Evolutionary conservation across 2,329 filamentous ascomycete species (phyloP), one percentile per base, ranked within the genome.

Genomic region (Sclerotinia minor): DNA sequence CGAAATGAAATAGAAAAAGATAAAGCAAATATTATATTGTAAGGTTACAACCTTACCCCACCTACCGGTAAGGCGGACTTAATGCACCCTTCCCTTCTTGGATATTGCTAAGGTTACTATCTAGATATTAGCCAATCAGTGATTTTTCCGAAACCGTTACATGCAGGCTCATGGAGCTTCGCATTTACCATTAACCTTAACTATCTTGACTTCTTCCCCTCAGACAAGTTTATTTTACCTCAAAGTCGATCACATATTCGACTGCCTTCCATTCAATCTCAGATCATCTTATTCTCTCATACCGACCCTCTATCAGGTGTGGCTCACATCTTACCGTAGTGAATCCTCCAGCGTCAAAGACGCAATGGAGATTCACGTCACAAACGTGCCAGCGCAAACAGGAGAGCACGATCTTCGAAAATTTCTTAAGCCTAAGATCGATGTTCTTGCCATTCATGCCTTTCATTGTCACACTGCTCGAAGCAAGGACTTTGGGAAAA

Each of bases 341-440:
- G 21, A 49, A 2, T 29, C 41, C 38, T 57, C 24, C 24, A 47
- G 66, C 21, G 15, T 41, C 38, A 1, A 41, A 41, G 38, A 41
- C n/a, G 32, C 26, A 0, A 83, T 85, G 83, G 82, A 85, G 67
- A 77, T 84, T 45, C 79, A 82, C 71, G 74, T 83, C 13, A 73
- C 75, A 17, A 79, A 80, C 60, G 72, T 85, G 0, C 81, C 82
- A 1, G 45, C 71, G 3, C 74, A 80, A 26, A 73, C 79, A 38
- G 83, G 80, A 13, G 76, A 80, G 21, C 77, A 80, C 38, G 77
- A 80, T 52, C 70, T 85, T 15, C 74, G 76, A 21, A 71, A 77
- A 0, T 80, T 78, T 58, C 78, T 85, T 19, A 73, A 75, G 24
- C 75, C 76, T 0, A 73, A 76, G 19, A 74, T 86, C 8, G 69